Conservation (phyloP, 371 early-diverging fungal genomes). For the Mortierella sp. region DNA sequence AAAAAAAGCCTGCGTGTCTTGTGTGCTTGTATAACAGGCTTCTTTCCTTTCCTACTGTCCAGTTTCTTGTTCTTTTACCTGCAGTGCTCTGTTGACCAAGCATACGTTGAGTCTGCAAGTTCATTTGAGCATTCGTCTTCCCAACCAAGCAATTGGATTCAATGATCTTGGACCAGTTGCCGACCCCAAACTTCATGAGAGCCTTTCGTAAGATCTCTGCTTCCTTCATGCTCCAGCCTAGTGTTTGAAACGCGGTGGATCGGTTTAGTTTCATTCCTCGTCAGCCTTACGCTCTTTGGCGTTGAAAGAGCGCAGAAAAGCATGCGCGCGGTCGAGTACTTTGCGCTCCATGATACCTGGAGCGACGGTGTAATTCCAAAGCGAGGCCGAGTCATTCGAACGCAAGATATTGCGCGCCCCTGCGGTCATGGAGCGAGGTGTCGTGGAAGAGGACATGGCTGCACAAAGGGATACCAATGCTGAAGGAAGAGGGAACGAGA, state of each 20-base stretch:
- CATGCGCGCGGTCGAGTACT: neutral
- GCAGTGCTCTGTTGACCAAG: conserved; percentile 95
- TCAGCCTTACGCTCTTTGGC: neutral
- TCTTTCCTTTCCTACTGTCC: too few species aligned
- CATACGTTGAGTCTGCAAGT: conserved; percentile 91
- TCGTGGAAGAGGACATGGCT: conserved; percentile 39
- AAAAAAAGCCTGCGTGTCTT: neutral
- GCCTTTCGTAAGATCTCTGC: conserved; percentile 85
- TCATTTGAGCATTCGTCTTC: conserved; percentile 95
- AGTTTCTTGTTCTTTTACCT: conserved; percentile 54
- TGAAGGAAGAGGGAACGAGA: too few species aligned
- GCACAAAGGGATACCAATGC: too few species aligned
- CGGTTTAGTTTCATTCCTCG: neutral
- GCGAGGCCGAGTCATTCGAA: conserved; percentile 89
- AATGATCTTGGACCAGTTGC: conserved; percentile 94
- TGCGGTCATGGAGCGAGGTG: conserved; percentile 86
- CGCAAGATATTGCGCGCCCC: conserved; percentile 91
- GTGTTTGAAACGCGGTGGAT: neutral
- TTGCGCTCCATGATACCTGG: conserved; percentile 65
- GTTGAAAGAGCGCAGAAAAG: neutral
- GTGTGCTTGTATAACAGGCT: too few species aligned
- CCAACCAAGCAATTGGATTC: conserved; percentile 88
- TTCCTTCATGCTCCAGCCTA: conserved; percentile 89
- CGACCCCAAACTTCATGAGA: conserved; percentile 89
- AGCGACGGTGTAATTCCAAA: conserved; percentile 94